A percentile compares a stretch with the other conserved stretches of the same genome.
phyloP scores from a whole-genome alignment of 495 filamentous ascomycete species.

The Margaritispora aquatica region DNA sequence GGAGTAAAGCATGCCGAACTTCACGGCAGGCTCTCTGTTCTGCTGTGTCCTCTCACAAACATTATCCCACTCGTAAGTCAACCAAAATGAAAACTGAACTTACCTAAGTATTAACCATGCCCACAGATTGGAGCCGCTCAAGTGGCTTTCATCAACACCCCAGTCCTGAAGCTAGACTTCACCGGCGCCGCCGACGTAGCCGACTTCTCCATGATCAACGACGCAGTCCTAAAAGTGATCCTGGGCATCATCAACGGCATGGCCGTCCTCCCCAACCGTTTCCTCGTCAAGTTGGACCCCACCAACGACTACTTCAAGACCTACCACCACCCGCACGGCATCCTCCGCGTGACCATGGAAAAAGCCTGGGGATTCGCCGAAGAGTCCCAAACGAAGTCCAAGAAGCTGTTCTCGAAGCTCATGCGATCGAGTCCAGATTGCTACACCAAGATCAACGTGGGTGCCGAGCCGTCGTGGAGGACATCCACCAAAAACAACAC shows the following conservation, averaged over 20 bases:
- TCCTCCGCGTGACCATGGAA: slow-evolving; percentile 35
- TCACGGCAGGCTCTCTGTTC: slow-evolving; percentile 31
- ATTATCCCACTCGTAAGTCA: slow-evolving; percentile 32
- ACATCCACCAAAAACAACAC: slow-evolving; percentile 32
- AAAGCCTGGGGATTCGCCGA: slow-evolving; percentile 28
- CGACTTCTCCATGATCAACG: slow-evolving; percentile 30
- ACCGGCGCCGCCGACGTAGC: slow-evolving; percentile 36
- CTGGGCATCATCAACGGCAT: slow-evolving; percentile 33
- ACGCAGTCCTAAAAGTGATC: slow-evolving; percentile 29
- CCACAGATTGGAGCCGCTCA: slow-evolving; percentile 39
- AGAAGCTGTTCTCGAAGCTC: slow-evolving; percentile 28
- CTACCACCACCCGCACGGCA: slow-evolving; percentile 33
- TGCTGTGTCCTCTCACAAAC: slow-evolving; percentile 34
- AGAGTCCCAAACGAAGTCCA: slow-evolving; percentile 15
- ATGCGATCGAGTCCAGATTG: slow-evolving; percentile 34
- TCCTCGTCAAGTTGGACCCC: slow-evolving; percentile 35
- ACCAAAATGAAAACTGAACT: background rate
- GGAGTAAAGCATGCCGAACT: slow-evolving; percentile 37
- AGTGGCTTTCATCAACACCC: slow-evolving; percentile 38
- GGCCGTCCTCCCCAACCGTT: slow-evolving; percentile 36
- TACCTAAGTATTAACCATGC: background rate
- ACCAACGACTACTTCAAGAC: slow-evolving; percentile 37
- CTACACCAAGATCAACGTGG: slow-evolving; percentile 32
- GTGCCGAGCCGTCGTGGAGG: slow-evolving; percentile 31
- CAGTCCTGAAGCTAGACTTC: slow-evolving; percentile 32